Conservation (phyloP, 2,329 filamentous ascomycete species). For the Coleophoma crateriformis region DNA sequence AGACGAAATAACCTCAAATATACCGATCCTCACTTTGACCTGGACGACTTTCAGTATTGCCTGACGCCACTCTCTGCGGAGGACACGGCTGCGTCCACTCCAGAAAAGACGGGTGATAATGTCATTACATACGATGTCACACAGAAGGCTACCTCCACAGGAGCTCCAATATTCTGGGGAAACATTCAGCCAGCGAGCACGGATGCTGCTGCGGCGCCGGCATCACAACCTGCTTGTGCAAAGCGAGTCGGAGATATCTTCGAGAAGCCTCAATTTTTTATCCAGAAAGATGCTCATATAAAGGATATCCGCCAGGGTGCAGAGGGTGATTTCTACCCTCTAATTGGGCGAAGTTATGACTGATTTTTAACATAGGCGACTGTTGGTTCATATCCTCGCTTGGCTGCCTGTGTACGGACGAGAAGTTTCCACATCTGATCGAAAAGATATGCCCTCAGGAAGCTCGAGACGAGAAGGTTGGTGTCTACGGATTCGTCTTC, state of each 20-base stretch:
- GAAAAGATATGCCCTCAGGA: conserved; percentile 35
- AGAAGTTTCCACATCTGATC: conserved; percentile 31
- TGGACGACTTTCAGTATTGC: conserved; percentile 42
- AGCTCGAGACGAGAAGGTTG: conserved; percentile 46
- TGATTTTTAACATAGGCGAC: conserved; percentile 34
- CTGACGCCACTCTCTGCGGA: conserved; percentile 5
- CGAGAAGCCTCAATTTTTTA: conserved; percentile 69
- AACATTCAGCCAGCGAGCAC: conserved; percentile 8
- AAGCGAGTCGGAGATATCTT: conserved; percentile 74
- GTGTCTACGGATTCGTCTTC: conserved; percentile 87
- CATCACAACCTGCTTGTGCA: conserved; percentile 20
- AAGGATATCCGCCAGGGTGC: conserved; percentile 75
- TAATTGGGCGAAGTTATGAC: no score
- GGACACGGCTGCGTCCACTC: not conserved
- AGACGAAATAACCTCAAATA: conserved; percentile 75
- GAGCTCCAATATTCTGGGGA: conserved; percentile 6
- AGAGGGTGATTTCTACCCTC: conserved; percentile 40
- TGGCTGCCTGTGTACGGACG: conserved; percentile 57
- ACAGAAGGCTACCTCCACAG: conserved; percentile 3
- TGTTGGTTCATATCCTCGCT: conserved; percentile 84
- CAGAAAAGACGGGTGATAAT: not conserved
- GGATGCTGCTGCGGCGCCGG: not conserved
- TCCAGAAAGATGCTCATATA: conserved; percentile 63
- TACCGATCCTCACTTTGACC: conserved; percentile 73
- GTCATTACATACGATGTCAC: not conserved